Conservation (phyloP, 2,329 filamentous ascomycete genomes). For the Exophiala dermatitidis region DNA sequence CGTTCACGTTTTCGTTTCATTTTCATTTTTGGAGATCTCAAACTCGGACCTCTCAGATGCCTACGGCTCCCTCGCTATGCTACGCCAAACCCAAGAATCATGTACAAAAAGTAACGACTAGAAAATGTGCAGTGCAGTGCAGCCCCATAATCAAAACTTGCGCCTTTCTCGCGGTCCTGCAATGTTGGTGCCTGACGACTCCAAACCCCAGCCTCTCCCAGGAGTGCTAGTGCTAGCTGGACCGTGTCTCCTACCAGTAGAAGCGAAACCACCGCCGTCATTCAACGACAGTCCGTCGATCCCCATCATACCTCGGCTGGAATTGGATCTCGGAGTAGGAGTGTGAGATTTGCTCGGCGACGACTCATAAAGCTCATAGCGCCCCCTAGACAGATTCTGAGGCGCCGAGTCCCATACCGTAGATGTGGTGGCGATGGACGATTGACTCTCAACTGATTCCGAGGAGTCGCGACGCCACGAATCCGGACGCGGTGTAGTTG, state of each 20-base stretch:
- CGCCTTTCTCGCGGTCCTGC: slow-evolving; percentile 12
- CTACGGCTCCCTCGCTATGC: not conserved
- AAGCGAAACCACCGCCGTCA: not conserved
- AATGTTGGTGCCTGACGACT: slow-evolving; percentile 10
- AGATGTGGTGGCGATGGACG: slow-evolving; percentile 15
- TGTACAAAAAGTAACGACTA: not conserved
- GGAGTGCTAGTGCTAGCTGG: not conserved
- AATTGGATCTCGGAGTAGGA: not conserved
- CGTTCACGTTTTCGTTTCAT: too few relatives aligned
- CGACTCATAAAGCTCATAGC: slow-evolving; percentile 1
- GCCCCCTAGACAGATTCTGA: slow-evolving; percentile 7
- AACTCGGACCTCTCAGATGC: not conserved
- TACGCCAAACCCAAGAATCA: not conserved
- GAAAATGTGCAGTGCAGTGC: not conserved
- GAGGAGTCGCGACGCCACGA: slow-evolving; percentile 13
- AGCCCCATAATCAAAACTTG: not conserved
- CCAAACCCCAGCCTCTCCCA: not conserved
- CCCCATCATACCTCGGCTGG: slow-evolving; percentile 5
- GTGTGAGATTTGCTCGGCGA: not conserved
- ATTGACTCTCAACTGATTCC: slow-evolving; percentile 15
- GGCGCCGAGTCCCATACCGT: slow-evolving; percentile 15
- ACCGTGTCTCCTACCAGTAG: not conserved
- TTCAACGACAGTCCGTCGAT: slow-evolving; percentile 13
- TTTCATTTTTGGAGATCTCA: not conserved
- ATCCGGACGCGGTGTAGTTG: not conserved